These are phyloP conservation scores for Sporothrix variecibatus DNA, from an alignment of 2,329 filamentous ascomycete species.

Conservation along the genomic window DNA sequence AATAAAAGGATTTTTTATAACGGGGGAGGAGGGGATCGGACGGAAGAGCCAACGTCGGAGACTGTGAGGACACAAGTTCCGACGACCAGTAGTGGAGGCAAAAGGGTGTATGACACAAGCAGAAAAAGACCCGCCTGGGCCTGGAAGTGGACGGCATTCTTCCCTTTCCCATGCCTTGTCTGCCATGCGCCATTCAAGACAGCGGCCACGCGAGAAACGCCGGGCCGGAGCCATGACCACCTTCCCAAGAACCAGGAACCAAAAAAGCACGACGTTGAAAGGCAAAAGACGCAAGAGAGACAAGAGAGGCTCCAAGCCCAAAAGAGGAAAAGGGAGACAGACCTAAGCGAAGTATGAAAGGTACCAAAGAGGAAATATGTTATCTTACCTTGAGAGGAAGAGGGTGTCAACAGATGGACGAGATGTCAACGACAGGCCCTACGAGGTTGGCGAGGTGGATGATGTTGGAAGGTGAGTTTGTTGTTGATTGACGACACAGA, in stretches of 20 bases:
- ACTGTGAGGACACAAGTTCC: background rate
- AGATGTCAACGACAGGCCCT: background rate
- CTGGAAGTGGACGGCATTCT: background rate
- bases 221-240: background rate
- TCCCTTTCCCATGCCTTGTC: background rate
- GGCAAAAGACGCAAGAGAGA: background rate
- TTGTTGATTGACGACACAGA: background rate
- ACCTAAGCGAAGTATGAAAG: background rate
- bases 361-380: background rate
- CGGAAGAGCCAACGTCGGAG: background rate
- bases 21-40: background rate
- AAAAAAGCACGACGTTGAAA: background rate
- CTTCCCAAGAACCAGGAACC: background rate
- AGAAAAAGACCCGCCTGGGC: background rate
- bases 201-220: conserved; percentile 10
- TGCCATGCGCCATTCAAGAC: conserved; percentile 9
- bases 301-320: background rate
- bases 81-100: background rate
- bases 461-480: background rate
- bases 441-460: too few relatives aligned
- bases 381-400: background rate
- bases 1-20: background rate
- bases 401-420: background rate
- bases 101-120: background rate
- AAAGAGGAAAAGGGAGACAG: background rate